Evolutionary conservation across 2,329 filamentous ascomycete species (phyloP).

Genomic region (Epichloe uncinata): DNA sequence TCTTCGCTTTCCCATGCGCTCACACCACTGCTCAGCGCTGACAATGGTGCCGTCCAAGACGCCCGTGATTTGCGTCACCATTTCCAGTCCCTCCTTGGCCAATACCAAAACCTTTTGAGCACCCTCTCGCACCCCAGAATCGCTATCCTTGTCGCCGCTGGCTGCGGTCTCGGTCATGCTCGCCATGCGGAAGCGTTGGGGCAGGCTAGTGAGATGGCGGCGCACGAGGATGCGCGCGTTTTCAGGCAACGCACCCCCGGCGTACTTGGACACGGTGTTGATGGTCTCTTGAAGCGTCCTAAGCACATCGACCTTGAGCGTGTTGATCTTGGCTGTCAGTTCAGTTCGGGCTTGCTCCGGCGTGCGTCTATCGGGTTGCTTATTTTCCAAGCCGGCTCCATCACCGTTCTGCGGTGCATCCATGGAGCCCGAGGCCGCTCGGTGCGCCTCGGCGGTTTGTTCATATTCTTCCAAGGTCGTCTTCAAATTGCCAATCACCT

Average conservation of each 20-base stretch:
- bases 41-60: constrained; percentile 82
- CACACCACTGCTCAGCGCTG: constrained; percentile 86
- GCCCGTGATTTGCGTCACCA: constrained; percentile 82
- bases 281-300: constrained; percentile 71
- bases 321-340: constrained; percentile 50
- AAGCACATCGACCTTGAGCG: constrained; percentile 57
- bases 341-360: constrained; percentile 23
- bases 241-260: constrained; percentile 76
- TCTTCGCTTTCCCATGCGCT: constrained; percentile 46
- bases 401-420: constrained; percentile 1
- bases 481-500: constrained; percentile 61
- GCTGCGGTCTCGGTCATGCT: constrained; percentile 29
- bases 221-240: constrained; percentile 77
- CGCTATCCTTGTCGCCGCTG: constrained; percentile 20
- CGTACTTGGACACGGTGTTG: constrained; percentile 74
- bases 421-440: constrained; percentile 5
- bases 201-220: constrained; percentile 70
- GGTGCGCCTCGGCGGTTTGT: constrained; percentile 11
- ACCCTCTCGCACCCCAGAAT: constrained; percentile 32
- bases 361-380: constrained; percentile 7
- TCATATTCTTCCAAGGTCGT: constrained; percentile 73
- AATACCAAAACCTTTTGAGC: constrained; percentile 74
- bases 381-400: not conserved
- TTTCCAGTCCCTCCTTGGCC: constrained; percentile 81
- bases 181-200: constrained; percentile 67